These are phyloP conservation scores for Hymenoscyphus repandus DNA, from an alignment of 2,329 filamentous ascomycete genomes.

Conservation along the genomic window DNA sequence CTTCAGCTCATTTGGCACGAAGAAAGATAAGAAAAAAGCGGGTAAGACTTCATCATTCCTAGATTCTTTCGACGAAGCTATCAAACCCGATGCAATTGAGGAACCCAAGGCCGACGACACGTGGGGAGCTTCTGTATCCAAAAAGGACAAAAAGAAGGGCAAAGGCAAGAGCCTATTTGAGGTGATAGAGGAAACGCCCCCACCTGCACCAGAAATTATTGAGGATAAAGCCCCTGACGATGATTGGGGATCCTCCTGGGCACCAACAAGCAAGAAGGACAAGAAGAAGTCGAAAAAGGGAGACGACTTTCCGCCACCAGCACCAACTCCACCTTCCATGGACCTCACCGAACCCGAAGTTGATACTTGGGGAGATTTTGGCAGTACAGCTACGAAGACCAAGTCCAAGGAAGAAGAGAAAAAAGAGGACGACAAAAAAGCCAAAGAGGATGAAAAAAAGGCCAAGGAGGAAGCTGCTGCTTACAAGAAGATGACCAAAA, in stretches of 20 bases:
- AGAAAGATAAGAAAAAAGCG: constrained; percentile 29
- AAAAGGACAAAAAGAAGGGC: constrained; percentile 45
- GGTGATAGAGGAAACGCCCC: constrained; percentile 40
- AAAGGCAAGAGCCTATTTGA: constrained; percentile 47
- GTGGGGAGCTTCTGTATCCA: constrained; percentile 21
- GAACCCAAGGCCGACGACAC: constrained; percentile 42
- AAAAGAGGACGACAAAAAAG: constrained; percentile 47
- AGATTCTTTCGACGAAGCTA: constrained; percentile 27
- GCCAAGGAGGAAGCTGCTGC: constrained; percentile 36
- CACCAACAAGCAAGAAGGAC: constrained; percentile 40
- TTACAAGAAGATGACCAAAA: constrained; percentile 36
- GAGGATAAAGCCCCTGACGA: constrained; percentile 41
- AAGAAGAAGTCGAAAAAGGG: constrained; percentile 38
- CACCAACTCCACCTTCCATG: constrained; percentile 43
- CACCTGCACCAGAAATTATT: constrained; percentile 37
- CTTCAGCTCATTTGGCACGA: constrained; percentile 26
- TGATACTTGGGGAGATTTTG: constrained; percentile 34
- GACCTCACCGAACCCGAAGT: constrained; percentile 41
- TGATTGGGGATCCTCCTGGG: constrained; percentile 40
- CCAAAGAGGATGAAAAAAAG: constrained; percentile 41
- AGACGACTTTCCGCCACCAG: constrained; percentile 40
- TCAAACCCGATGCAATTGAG: constrained; percentile 43
- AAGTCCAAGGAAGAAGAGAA: constrained; percentile 39
- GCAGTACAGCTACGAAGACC: constrained; percentile 31
- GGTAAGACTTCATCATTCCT: constrained; percentile 13